Percentiles rank a stretch among this genome's conserved stretches.
Conservation (phyloP, 768 basidiomycete genomes). For the Xerocomellus intermedius region DNA sequence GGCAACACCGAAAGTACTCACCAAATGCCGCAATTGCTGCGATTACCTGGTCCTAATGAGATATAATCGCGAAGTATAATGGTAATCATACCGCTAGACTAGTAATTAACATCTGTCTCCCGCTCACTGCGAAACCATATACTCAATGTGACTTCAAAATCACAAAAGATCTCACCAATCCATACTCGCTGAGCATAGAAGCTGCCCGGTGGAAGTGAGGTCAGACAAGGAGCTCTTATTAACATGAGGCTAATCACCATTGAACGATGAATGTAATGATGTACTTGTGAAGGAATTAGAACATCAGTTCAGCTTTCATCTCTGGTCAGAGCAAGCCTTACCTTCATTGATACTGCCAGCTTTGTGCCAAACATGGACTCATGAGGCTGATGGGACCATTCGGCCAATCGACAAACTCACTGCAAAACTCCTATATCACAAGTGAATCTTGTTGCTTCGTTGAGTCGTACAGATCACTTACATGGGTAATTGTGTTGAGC, state of each 20-base stretch:
- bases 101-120: neutral
- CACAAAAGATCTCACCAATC: constrained; percentile 1
- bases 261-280: constrained; percentile 1
- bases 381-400: neutral
- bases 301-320: neutral
- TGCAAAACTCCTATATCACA: neutral
- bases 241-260: neutral
- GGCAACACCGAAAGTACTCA: neutral
- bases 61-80: neutral
- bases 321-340: neutral
- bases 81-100: neutral
- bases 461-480: neutral
- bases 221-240: neutral
- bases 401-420: neutral
- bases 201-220: neutral
- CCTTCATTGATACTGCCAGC: constrained; percentile 1
- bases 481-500: neutral
- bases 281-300: neutral
- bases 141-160: neutral
- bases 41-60: neutral
- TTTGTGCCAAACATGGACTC: neutral
- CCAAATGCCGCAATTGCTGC: neutral
- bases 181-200: constrained; percentile 8
- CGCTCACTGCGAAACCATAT: constrained; percentile 4
- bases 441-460: neutral